A percentile compares a stretch with the other conserved stretches of the same genome.
These are phyloP conservation scores for Ulota crispa DNA, from an alignment of 225 moss, liverwort and hornwort genomes.

Conservation along the genomic window DNA sequence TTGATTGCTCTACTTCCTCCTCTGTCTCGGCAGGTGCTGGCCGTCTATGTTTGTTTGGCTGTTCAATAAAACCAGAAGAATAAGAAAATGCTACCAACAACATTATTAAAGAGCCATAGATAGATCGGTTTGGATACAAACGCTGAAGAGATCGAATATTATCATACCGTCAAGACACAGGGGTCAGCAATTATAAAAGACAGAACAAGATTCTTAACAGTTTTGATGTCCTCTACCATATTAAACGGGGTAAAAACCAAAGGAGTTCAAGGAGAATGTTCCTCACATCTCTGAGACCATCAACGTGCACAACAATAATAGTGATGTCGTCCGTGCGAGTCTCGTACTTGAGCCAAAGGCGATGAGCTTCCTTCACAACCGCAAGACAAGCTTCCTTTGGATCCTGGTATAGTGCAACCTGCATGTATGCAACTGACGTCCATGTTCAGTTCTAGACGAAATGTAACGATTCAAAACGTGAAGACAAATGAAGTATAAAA, in stretches of 20 bases:
- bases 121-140: not conserved
- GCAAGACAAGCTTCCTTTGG: conserved; percentile 95
- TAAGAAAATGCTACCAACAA: conserved; percentile 5
- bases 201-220: not conserved
- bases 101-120: not conserved
- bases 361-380: conserved; percentile 87
- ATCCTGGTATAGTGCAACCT: conserved; percentile 75
- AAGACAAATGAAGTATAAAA: not conserved
- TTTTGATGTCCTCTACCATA: not conserved
- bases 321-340: conserved; percentile 97
- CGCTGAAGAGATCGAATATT: not conserved
- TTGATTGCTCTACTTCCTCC: conserved; percentile 40
- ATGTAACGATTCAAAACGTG: not conserved
- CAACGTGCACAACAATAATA: conserved; percentile 83
- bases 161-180: not conserved
- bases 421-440: conserved; percentile 20
- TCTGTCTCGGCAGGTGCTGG: conserved; percentile 31
- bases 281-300: conserved; percentile 72
- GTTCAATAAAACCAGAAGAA: conserved; percentile 5
- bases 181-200: not conserved
- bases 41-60: conserved; percentile 41
- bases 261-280: not conserved
- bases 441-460: not conserved
- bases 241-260: too few relatives aligned
- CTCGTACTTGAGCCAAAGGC: conserved; percentile 95